A percentile compares a stretch with the other conserved stretches of the same genome.
Conservation (phyloP, 2,329 filamentous ascomycete genomes). For the Ceratocystis papillata region DNA sequence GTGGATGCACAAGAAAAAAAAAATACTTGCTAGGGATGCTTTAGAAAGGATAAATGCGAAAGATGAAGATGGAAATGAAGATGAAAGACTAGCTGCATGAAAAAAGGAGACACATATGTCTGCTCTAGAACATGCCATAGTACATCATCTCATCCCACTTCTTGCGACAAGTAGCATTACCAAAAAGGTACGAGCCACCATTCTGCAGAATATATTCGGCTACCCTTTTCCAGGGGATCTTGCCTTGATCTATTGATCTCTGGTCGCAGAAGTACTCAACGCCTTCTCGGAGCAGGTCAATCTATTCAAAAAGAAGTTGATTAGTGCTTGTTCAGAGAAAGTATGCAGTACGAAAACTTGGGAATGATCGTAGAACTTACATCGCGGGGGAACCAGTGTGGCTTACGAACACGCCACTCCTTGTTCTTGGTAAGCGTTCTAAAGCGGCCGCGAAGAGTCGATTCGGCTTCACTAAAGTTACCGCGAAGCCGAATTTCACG, state of each 20-base stretch:
- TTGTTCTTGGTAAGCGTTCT: conserved; percentile 55
- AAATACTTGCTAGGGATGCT: not conserved
- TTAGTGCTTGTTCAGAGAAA: conserved; percentile 5
- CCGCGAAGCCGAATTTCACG: conserved; percentile 49
- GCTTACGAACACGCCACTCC: conserved; percentile 52
- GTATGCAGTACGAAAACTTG: not conserved
- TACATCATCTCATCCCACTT: conserved; percentile 42
- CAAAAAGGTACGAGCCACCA: conserved; percentile 49
- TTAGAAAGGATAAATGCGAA: not conserved
- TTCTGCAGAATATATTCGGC: conserved; percentile 42
- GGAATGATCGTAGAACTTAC: conserved; percentile 39
- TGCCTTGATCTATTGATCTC: conserved; percentile 30
- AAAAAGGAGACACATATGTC: not conserved
- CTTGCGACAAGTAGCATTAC: conserved; percentile 48
- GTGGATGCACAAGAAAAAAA: conserved; percentile 4
- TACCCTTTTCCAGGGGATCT: conserved; percentile 48
- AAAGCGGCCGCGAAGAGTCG: conserved; percentile 59
- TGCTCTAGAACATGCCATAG: not conserved
- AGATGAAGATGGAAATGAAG: not conserved
- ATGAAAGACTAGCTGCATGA: not conserved
- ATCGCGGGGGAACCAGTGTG: conserved; percentile 52
- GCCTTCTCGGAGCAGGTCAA: conserved; percentile 37
- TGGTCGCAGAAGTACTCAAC: conserved; percentile 33
- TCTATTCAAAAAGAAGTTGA: conserved; percentile 29
- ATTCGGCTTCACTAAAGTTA: conserved; percentile 53